phyloP scores from a whole-genome alignment of 306 rosid species.

The Medicago truncatula region MtrunA17r5.0-ANR NC_053044.1:10969001-10969500 shows the following conservation, averaged over 20 bases:
- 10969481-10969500: slow-evolving; percentile 66
- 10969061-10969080: no score
- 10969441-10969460: slow-evolving; percentile 83
- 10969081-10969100: no score
- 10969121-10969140: no score
- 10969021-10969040: no score
- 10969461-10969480: slow-evolving; percentile 82
- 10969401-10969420: slow-evolving; percentile 75
- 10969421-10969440: slow-evolving; percentile 82
- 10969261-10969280: slow-evolving; percentile 68
- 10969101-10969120: no score
- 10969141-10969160: no score
- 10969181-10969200: no score
- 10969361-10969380: slow-evolving; percentile 73
- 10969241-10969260: slow-evolving; percentile 22
- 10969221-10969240: no score
- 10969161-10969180: no score
- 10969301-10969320: slow-evolving; percentile 63
- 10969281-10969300: slow-evolving; percentile 85
- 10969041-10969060: no score
- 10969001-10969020: slow-evolving; percentile 67
- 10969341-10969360: slow-evolving; percentile 90
- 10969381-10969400: slow-evolving; percentile 77
- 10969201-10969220: no score
- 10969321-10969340: slow-evolving; percentile 79